A percentile compares a stretch with the other conserved stretches of the same genome.
Evolutionary conservation across 2,329 filamentous ascomycete genomes (phyloP).

Genomic region (Cladosporium sp.): DNA sequence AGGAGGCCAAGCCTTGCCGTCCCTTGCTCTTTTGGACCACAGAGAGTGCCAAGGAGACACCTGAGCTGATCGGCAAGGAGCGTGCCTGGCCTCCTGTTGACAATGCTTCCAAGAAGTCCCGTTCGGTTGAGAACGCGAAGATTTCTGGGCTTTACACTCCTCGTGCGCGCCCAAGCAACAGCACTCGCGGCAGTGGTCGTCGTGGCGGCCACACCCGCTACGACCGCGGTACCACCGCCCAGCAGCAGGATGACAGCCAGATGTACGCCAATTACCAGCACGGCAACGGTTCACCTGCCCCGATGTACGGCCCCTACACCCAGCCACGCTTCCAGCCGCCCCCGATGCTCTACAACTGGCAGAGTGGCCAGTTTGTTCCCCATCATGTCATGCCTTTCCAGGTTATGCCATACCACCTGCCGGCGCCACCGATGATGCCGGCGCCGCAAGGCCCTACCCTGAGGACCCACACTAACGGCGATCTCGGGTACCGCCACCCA

Average conservation of each 20-base stretch:
- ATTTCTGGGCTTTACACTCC: slow-evolving; percentile 85
- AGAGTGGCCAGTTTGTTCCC: not conserved
- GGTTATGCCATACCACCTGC: not conserved
- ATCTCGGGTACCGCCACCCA: slow-evolving; percentile 1
- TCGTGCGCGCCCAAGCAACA: slow-evolving; percentile 45
- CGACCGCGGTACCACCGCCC: slow-evolving; percentile 69
- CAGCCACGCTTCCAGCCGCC: slow-evolving; percentile 9
- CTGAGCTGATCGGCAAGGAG: slow-evolving; percentile 64
- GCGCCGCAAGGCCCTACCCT: not conserved
- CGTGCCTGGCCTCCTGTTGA: slow-evolving; percentile 76
- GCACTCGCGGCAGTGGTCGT: slow-evolving; percentile 58
- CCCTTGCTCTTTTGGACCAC: slow-evolving; percentile 72
- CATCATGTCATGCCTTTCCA: not conserved
- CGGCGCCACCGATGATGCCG: not conserved
- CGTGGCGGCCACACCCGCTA: slow-evolving; percentile 66
- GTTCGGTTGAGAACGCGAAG: slow-evolving; percentile 83
- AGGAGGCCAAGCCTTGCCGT: slow-evolving; percentile 76
- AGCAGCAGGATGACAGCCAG: slow-evolving; percentile 33
- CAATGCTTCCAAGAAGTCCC: slow-evolving; percentile 83
- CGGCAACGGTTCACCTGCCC: not conserved
- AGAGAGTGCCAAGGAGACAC: slow-evolving; percentile 42
- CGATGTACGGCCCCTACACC: not conserved
- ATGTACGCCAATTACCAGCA: slow-evolving; percentile 1
- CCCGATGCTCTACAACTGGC: not conserved
- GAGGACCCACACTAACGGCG: not conserved